Evolutionary conservation across 1,284 basidiomycete genomes (phyloP).

Genomic region (Cutaneotrichosporon mucoides): DNA sequence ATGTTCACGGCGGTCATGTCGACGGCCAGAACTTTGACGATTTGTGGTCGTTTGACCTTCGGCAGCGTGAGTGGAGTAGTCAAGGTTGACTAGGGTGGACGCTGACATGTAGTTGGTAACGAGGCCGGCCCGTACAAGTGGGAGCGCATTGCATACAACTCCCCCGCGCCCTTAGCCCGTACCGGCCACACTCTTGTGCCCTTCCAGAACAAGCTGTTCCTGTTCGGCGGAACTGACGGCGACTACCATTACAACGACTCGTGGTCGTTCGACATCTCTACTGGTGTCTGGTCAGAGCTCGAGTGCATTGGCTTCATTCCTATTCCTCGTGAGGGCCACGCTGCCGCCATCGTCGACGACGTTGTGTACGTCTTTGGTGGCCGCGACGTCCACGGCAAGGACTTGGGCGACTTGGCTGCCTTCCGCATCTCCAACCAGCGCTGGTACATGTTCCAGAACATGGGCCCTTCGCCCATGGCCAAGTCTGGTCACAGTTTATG

Average conservation of each 20-base stretch:
- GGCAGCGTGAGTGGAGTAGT: slow-evolving; percentile 63
- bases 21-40: slow-evolving; percentile 94
- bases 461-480: slow-evolving; percentile 89
- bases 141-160: slow-evolving; percentile 53
- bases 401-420: slow-evolving; percentile 88
- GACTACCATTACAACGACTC: slow-evolving; percentile 99
- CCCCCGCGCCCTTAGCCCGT: slow-evolving; percentile 51
- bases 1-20: slow-evolving; percentile 96
- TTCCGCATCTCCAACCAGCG: slow-evolving; percentile 84
- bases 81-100: too few relatives aligned
- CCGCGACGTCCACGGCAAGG: slow-evolving; percentile 93
- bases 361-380: slow-evolving; percentile 98
- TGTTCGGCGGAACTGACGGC: slow-evolving; percentile 98
- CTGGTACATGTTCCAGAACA: slow-evolving; percentile 99
- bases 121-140: slow-evolving; percentile 56
- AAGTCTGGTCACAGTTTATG: slow-evolving; percentile 95
- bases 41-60: slow-evolving; percentile 94
- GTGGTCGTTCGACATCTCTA: slow-evolving; percentile 86
- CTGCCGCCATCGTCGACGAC: slow-evolving; percentile 93
- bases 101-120: slow-evolving; percentile 14
- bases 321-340: slow-evolving; percentile 92
- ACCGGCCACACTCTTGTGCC: slow-evolving; percentile 92
- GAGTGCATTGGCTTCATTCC: slow-evolving; percentile 98
- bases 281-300: slow-evolving; percentile 83
- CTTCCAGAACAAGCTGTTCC: slow-evolving; percentile 75